Conservation (phyloP, 176 grass and related monocot genomes). For the Phragmites australis region DNA sequence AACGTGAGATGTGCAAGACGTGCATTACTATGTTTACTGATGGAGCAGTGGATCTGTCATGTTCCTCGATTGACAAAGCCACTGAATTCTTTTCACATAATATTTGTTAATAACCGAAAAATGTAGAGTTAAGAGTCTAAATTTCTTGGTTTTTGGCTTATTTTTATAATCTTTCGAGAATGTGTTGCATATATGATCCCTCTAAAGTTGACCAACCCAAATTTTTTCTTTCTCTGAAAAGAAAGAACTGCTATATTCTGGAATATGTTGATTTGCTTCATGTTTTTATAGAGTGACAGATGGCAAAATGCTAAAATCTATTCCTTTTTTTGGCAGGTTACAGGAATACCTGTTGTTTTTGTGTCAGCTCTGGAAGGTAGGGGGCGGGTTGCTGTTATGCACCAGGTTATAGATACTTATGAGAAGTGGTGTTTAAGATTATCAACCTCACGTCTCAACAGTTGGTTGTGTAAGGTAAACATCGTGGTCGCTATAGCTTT, state of each 20-base stretch:
- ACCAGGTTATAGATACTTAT: conserved; percentile 77
- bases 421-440: conserved; percentile 92
- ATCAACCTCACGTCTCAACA: conserved; percentile 82
- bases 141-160: neutral
- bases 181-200: neutral
- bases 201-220: neutral
- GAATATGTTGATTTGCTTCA: conserved; percentile 25
- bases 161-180: neutral
- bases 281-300: neutral
- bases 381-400: conserved; percentile 75
- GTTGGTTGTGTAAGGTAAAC: conserved; percentile 94
- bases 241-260: neutral
- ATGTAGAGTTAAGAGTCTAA: neutral
- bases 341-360: conserved; percentile 92
- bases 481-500: neutral
- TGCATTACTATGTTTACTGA: neutral
- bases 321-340: conserved; percentile 52
- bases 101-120: neutral
- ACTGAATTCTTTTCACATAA: conserved; percentile 10
- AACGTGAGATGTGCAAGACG: too few species aligned
- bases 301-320: neutral
- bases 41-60: neutral
- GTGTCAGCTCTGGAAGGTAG: conserved; percentile 91
- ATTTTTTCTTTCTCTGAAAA: conserved; percentile 15
- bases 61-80: neutral